Conservation (phyloP, 148 eudicot species). For the Talinum fruticosum region DNA sequence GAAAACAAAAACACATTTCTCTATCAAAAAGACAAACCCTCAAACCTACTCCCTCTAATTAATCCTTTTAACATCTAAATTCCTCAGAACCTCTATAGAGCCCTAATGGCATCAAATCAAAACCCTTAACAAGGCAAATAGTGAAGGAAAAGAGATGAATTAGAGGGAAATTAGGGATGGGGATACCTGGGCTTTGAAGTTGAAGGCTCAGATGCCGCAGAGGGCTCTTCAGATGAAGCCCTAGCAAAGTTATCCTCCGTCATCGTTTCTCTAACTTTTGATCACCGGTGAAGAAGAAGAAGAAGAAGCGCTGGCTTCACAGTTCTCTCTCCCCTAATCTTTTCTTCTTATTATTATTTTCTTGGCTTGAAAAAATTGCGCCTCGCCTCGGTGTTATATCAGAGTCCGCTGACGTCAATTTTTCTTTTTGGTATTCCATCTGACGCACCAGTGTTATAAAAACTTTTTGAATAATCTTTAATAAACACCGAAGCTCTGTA, state of each 20-base stretch:
- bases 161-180: background rate
- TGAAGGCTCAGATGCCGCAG: conserved; percentile 30
- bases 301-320: too few species aligned
- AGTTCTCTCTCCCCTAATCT: too few species aligned
- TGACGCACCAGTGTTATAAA: too few species aligned
- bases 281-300: background rate
- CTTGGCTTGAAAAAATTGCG: too few species aligned
- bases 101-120: background rate
- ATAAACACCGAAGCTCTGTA: too few species aligned
- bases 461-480: too few species aligned
- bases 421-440: too few species aligned
- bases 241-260: conserved; percentile 39
- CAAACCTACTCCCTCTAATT: background rate
- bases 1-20: too few species aligned
- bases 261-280: conserved; percentile 24
- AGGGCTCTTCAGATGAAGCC: conserved; percentile 43
- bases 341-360: too few species aligned
- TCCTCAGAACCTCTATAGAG: background rate
- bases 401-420: too few species aligned
- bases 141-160: background rate
- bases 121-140: too few species aligned
- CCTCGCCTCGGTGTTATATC: too few species aligned
- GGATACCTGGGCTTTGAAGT: conserved; percentile 52
- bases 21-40: background rate
- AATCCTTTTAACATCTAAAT: background rate